Conservation (phyloP, 2,329 filamentous ascomycete species). For the Shiraia sp. region DNA sequence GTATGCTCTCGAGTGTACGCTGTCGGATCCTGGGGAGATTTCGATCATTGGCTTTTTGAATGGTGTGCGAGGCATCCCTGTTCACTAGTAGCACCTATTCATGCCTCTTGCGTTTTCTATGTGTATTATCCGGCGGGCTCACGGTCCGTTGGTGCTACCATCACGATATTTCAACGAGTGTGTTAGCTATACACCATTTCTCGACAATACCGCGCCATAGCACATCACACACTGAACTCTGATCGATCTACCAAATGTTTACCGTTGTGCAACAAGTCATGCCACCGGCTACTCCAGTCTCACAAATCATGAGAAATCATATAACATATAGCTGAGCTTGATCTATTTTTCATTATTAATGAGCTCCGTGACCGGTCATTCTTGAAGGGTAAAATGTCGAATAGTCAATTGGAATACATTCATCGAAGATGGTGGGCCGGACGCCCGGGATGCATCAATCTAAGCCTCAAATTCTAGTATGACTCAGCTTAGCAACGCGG, state of each 20-base stretch:
- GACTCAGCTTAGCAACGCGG: conserved; percentile 13
- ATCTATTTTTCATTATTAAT: too few species aligned
- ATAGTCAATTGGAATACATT: background rate
- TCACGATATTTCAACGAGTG: background rate
- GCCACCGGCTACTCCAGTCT: background rate
- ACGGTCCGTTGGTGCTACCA: conserved; percentile 30
- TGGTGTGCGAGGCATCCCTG: conserved; percentile 7
- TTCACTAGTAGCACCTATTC: conserved; percentile 17
- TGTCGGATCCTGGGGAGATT: conserved; percentile 13
- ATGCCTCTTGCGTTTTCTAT: conserved; percentile 13
- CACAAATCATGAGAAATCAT: background rate
- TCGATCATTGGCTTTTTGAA: conserved; percentile 31
- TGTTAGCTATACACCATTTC: conserved; percentile 2
- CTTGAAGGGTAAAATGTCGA: background rate
- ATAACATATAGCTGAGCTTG: background rate
- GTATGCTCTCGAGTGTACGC: conserved; percentile 12
- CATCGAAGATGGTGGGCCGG: conserved; percentile 2
- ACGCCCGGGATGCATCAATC: background rate
- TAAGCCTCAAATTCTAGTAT: conserved; percentile 2
- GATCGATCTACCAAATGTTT: background rate
- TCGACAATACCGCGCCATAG: conserved; percentile 11
- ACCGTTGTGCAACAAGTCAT: background rate
- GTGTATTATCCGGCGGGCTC: conserved; percentile 32
- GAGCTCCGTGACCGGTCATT: background rate
- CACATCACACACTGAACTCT: conserved; percentile 10